Conservation (phyloP, 2,329 filamentous ascomycete genomes). For the Diaporthe vexans region DNA sequence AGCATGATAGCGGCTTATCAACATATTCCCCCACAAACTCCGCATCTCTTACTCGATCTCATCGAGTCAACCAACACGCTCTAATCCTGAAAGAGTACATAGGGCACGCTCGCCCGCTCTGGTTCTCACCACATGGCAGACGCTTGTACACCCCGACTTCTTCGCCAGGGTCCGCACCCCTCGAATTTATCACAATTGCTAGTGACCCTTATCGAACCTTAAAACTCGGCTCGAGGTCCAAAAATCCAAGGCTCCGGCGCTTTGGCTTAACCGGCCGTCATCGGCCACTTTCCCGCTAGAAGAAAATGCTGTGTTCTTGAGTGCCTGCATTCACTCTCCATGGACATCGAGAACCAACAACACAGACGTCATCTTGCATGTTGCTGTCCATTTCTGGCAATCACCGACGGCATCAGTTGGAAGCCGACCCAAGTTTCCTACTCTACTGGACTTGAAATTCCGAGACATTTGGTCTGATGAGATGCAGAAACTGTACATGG, state of each 20-base stretch:
- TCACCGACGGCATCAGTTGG: background rate
- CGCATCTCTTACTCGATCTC: conserved; percentile 57
- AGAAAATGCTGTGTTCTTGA: background rate
- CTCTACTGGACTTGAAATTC: too few relatives aligned
- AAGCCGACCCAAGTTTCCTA: background rate
- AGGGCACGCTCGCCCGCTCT: background rate
- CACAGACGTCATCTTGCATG: conserved; percentile 2
- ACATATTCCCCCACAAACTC: conserved; percentile 41
- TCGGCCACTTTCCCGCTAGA: background rate
- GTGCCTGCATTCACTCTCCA: background rate
- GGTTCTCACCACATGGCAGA: background rate
- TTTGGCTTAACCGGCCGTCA: background rate
- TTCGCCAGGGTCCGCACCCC: background rate
- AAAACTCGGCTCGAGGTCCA: background rate
- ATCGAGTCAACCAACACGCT: conserved; percentile 56
- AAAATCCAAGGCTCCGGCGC: background rate
- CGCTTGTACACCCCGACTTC: background rate
- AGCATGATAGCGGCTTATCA: conserved; percentile 41
- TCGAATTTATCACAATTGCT: background rate
- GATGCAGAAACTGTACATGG: background rate
- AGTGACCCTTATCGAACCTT: background rate
- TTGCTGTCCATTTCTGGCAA: background rate
- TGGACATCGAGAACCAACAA: background rate
- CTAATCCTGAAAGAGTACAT: conserved; percentile 10
- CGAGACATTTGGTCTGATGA: too few relatives aligned